Base-by-base conservation (phyloP, 345 rosid genomes). In the Ceriops zippeliana region DNA sequence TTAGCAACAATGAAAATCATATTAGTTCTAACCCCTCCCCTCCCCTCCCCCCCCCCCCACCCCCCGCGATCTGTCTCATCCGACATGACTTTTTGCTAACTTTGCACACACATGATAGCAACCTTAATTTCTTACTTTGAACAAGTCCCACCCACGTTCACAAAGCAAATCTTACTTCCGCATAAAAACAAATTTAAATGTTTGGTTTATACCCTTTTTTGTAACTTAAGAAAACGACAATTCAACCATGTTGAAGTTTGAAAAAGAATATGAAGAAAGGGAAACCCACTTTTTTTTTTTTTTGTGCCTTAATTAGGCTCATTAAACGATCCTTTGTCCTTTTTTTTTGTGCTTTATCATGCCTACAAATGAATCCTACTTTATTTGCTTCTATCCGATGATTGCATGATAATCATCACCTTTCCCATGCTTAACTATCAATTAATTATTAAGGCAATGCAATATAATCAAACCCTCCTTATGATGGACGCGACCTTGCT, bases 321-420 rank as follows among this genome's bases (percentile, higher is more conserved):
- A 3, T 59, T 65, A 67, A 63, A 67, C 66, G 61, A 61, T 17
- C 26, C 57, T 68, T 70, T 78, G 76, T 76, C 78, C 67, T 75
- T 34, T 34, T 34, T 5, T 34, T 34, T 34, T 31, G 3, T 34
- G 37, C 9, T 34, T 75, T 57, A 64, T 72, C 83, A 67, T 69
- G 56, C 61, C 66, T 62, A 72, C 81, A 68, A 57, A 5, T 30
- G 56, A 11, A 54, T 60, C 34, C 17, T 56, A 42, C 46, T 65
- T 74, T 76, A n/a, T 62, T 17, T 52, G 30, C 31, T 30, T 31
- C 57, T 49, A 42, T 61, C 60, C 30, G 17, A 22, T 56, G 59
- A 56, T 56, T 56, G 22, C 51, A 73, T 47, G 24, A n/a, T 63
- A 58, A 59, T 38, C 28, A 54, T 51, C 35, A 54, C 69, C 70